Evolutionary conservation across 345 rosid genomes (phyloP).

Genomic region (Eucalyptus cloeziana): DNA sequence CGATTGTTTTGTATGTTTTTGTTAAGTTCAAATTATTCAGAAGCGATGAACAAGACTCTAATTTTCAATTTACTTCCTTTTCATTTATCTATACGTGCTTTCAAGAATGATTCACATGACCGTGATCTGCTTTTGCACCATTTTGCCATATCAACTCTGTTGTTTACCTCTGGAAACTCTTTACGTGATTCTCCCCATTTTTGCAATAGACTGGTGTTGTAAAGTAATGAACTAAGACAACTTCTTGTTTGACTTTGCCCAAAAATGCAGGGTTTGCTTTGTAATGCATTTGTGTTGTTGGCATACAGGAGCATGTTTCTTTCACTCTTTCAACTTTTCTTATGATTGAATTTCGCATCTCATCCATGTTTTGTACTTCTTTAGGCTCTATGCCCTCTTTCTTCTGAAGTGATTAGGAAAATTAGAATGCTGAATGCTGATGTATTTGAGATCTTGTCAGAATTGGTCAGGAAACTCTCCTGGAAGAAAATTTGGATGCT

Average conservation of each 20-base stretch:
- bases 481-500: conserved; percentile 66
- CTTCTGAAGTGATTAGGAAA: not conserved
- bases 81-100: not conserved
- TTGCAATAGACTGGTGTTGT: not conserved
- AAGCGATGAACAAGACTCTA: not conserved
- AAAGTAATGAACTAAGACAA: not conserved
- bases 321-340: not conserved
- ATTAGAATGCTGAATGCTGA: not conserved
- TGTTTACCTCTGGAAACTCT: not conserved
- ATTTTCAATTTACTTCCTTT: not conserved
- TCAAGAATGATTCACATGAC: not conserved
- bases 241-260: not conserved
- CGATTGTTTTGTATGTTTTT: not conserved
- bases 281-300: not conserved
- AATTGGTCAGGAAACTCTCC: conserved; percentile 83
- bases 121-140: not conserved
- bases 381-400: not conserved
- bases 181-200: not conserved
- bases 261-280: not conserved
- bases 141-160: not conserved
- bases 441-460: conserved; percentile 10
- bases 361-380: not conserved
- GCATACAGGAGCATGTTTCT: not conserved
- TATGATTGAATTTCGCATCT: not conserved
- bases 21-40: not conserved